phyloP scores from a whole-genome alignment of 2,329 filamentous ascomycete genomes.

The Fusarium sp. region DNA sequence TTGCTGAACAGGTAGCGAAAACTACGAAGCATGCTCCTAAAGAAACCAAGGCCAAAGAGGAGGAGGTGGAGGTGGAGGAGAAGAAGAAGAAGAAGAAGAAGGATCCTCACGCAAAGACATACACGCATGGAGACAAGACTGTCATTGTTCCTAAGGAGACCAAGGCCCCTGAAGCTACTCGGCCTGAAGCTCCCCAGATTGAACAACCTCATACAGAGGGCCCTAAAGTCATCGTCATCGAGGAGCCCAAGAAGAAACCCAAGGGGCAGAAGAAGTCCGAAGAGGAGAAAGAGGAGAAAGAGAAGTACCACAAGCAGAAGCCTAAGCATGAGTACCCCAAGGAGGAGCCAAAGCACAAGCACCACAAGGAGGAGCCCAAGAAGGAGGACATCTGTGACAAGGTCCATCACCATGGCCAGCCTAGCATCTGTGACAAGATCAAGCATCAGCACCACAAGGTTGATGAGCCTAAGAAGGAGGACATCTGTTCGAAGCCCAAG shows the following conservation, averaged over 20 bases:
- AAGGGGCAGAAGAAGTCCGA: background rate
- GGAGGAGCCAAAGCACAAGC: background rate
- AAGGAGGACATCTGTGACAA: constrained; percentile 14
- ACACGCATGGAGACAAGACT: constrained; percentile 13
- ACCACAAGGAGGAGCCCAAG: background rate
- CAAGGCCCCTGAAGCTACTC: constrained; percentile 5
- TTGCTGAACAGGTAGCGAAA: constrained; percentile 6
- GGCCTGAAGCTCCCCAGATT: background rate
- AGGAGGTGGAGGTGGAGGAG: background rate
- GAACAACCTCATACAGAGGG: background rate
- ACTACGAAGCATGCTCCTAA: constrained; percentile 6
- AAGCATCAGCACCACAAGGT: background rate
- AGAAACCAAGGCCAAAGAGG: constrained; percentile 5
- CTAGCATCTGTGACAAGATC: constrained; percentile 1
- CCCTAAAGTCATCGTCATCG: background rate
- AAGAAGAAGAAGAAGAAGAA: background rate
- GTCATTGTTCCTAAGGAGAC: constrained; percentile 19
- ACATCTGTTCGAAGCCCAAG: constrained; percentile 16
- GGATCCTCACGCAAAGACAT: constrained; percentile 16
- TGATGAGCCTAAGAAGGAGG: constrained; percentile 11
- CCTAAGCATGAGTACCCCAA: background rate
- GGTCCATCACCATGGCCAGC: background rate
- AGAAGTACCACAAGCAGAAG: background rate
- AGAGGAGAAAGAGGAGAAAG: background rate
- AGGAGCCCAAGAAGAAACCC: background rate